A percentile compares a stretch with the other conserved stretches of the same genome.
These are phyloP conservation scores for Amaranthus cruentus DNA, from an alignment of 148 eudicot genomes.

Conservation along the genomic window DNA sequence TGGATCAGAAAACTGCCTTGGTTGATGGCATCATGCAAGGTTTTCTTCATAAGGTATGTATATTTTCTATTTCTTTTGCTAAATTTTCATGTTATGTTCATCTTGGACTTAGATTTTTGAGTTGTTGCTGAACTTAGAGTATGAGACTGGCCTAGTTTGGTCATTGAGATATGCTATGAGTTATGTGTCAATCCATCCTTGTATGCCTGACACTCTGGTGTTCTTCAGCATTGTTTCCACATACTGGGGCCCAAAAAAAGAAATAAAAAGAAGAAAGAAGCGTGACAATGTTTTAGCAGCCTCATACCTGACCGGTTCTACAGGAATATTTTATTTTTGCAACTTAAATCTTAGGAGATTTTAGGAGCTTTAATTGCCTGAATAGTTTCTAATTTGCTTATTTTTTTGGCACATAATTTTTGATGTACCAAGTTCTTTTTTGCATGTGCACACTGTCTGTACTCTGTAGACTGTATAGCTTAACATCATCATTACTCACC, in stretches of 20 bases:
- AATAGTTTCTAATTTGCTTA: neutral
- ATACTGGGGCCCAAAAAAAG: neutral
- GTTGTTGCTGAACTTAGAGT: neutral
- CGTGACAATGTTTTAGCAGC: neutral
- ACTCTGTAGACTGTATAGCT: too few species aligned
- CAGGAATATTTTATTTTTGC: neutral
- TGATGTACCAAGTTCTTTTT: too few species aligned
- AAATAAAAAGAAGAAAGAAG: neutral
- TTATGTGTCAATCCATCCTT: neutral
- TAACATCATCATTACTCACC: too few species aligned
- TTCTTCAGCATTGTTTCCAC: neutral
- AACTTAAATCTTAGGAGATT: neutral
- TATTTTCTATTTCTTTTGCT: conserved; percentile 5
- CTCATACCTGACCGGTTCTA: neutral
- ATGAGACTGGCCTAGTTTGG: neutral
- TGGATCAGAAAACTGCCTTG: conserved; percentile 34
- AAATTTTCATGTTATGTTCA: neutral
- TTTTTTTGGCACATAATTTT: too few species aligned
- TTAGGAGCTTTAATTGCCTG: neutral
- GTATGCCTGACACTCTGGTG: neutral
- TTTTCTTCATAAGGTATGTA: conserved; percentile 64
- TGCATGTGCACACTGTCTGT: too few species aligned
- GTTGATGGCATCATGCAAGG: conserved; percentile 35
- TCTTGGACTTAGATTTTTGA: neutral
- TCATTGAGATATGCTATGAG: neutral